Evolutionary conservation across 371 early-diverging fungal species (phyloP).

Genomic region (Mortierella sp.): DNA sequence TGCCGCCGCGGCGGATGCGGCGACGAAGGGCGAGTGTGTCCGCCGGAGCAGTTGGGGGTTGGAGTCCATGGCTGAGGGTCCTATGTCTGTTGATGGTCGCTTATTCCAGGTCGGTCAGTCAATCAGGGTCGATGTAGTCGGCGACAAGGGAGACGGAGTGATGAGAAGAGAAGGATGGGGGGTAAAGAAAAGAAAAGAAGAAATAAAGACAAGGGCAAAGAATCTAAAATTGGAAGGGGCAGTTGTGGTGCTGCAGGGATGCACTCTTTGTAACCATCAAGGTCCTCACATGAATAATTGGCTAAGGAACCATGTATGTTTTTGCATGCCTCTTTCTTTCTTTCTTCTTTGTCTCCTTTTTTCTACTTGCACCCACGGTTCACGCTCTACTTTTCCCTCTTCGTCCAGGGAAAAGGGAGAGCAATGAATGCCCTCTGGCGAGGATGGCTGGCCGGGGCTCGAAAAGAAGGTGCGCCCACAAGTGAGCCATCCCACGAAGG

Average conservation of each 20-base stretch:
- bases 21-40: conserved; percentile 54
- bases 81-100: neutral
- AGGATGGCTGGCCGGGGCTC: conserved; percentile 3
- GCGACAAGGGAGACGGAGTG: neutral
- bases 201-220: neutral
- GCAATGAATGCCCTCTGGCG: neutral
- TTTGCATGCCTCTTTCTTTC: too few species aligned
- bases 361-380: neutral
- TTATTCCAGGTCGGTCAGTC: neutral
- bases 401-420: neutral
- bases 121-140: neutral
- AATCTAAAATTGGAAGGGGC: neutral
- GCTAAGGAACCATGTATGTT: neutral
- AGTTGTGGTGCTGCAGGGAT: conserved; percentile 5
- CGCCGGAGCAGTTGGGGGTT: conserved; percentile 51
- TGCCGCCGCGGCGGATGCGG: conserved; percentile 37
- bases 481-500: conserved; percentile 1
- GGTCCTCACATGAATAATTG: neutral
- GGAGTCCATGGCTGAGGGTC: conserved; percentile 31
- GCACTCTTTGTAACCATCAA: neutral
- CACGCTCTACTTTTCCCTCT: neutral
- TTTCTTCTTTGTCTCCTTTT: neutral
- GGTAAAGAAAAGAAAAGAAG: neutral
- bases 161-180: neutral
- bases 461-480: neutral